These are phyloP conservation scores for Irpex sp. DNA, from an alignment of 1,284 basidiomycete genomes.

Conservation along the genomic window DNA sequence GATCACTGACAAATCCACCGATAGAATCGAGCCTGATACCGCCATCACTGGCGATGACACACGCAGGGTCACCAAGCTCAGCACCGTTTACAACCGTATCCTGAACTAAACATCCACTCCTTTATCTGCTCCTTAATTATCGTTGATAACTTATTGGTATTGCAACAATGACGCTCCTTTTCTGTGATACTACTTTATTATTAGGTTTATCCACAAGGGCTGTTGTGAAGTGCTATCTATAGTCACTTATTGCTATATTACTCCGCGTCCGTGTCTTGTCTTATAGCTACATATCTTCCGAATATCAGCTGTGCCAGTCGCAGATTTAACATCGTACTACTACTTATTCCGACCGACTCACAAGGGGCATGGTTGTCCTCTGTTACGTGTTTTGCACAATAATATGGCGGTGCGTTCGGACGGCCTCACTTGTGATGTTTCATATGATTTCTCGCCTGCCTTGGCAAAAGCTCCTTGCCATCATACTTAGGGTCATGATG, in stretches of 20 bases:
- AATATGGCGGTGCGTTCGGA: no score
- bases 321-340: not conserved
- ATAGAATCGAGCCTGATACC: not conserved
- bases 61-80: not conserved
- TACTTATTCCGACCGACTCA: no score
- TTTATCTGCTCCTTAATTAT: not conserved
- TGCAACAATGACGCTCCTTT: not conserved
- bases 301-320: not conserved
- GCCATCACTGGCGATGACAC: not conserved
- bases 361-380: no score
- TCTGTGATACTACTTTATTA: not conserved
- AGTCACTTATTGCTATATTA: not conserved
- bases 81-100: not conserved
- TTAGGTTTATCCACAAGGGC: not conserved
- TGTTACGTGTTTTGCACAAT: no score
- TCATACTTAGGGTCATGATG: no score
- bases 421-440: no score
- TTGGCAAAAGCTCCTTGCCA: no score
- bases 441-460: no score
- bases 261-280: no score
- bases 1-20: not conserved
- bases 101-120: not conserved
- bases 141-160: not conserved
- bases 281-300: no score
- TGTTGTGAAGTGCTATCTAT: not conserved